Base-by-base conservation (phyloP, 163 green algal species). In the Scenedesmus sp. region DNA sequence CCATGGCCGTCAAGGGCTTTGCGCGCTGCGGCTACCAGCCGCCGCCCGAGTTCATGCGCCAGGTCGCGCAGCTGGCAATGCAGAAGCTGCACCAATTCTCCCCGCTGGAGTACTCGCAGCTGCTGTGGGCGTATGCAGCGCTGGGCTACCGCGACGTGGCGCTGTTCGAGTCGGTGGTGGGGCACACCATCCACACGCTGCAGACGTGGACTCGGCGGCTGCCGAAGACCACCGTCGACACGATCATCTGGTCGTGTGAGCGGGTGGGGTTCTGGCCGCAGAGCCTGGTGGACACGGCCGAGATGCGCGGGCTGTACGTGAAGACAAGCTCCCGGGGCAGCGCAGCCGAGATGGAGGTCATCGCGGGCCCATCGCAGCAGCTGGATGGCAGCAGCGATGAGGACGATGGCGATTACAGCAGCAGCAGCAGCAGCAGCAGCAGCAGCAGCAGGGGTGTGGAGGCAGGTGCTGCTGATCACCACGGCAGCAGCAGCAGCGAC, bases 221-320 rank as follows among this genome's bases (percentile, higher is more conserved):
- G 72, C 70, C 89, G 1, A 89, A 89, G 42, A 82, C 81, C 43
- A 90, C 89, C 22, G 56, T 92, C 30, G 83, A 92, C 30, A 92
- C 89, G 1, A 80, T 92, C 40, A 43, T 92, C 9, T 53, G 10
- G 15, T 22, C 83, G 26, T 90, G 81, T 76, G 49, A 87, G 72
- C 53, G 56, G 4, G 72, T 92, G 16, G 89, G 89, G 26, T 87
- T 92, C 49, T 92, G 89, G 89, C 89, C 89, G 83, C 89, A 92
- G 83, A 37, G 33, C 15, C 59, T 92, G 72, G 56, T 90, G 12
- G 89, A 92, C 42, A 72, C 51, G 5, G 89, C 89, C 12, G 89
- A 92, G 83, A 90, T 90, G 83, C 83, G 83, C 1, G 83, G 83
- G 16, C 12, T 92, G 20, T 78, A 68, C 35, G 72, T 92, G 13